Evolutionary conservation across 148 eudicot genomes (phyloP).

Genomic region (Vaccinium macrocarpon): DNA sequence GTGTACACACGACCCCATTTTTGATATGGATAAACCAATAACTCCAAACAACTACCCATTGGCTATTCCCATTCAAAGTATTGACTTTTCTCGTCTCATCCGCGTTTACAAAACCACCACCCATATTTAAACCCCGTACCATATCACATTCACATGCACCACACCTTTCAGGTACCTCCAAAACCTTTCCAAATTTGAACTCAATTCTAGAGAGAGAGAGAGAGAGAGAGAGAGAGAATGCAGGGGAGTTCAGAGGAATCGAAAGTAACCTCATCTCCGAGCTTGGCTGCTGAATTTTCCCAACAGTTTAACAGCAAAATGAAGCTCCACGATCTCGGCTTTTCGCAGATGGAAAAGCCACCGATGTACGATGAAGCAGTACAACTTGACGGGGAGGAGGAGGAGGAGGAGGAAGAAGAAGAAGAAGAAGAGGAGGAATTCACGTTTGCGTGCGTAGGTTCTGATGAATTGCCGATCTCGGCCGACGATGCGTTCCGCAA

Average conservation of each 20-base stretch:
- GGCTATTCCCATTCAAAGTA: neutral
- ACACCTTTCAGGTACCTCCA: neutral
- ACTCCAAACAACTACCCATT: neutral
- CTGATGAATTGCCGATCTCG: constrained; percentile 29
- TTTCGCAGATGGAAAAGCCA: neutral
- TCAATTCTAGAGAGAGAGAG: neutral
- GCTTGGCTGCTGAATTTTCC: neutral
- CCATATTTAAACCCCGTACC: neutral
- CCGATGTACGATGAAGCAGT: neutral
- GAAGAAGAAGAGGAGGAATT: constrained; percentile 40
- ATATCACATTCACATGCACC: neutral
- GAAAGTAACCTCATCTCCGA: neutral
- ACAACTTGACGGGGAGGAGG: constrained; percentile 17
- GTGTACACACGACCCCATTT: neutral
- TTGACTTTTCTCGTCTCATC: constrained; percentile 9
- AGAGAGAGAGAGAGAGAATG: constrained; percentile 8
- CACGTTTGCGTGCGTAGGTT: constrained; percentile 33
- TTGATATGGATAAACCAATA: neutral
- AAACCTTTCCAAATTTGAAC: neutral
- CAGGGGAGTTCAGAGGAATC: neutral
- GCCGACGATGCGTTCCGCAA: constrained; percentile 57
- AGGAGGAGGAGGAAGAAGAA: neutral
- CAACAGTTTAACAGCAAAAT: neutral
- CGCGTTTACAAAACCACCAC: neutral
- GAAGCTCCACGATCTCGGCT: neutral